Conservation (phyloP, 257 asterid genomes). For the Schizonepeta tenuifolia region DNA sequence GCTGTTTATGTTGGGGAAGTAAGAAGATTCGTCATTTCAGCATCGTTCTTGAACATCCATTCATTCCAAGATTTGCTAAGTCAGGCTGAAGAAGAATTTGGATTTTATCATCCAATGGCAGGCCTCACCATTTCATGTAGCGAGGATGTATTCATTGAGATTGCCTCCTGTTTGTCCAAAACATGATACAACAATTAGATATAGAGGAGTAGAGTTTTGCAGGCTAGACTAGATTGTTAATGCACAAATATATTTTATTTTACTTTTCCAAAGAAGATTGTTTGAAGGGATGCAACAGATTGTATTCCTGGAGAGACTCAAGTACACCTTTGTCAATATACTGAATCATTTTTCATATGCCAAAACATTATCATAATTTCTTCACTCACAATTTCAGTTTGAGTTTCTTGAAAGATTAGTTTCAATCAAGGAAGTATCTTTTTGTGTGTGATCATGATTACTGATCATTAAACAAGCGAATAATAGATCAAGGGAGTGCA, state of each 20-base stretch:
- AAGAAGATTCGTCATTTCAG: constrained; percentile 25
- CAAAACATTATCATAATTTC: background rate
- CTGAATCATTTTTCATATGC: background rate
- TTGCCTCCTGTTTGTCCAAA: constrained; percentile 20
- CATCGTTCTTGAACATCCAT: constrained; percentile 7
- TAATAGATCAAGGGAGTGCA: no score
- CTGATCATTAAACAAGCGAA: no score
- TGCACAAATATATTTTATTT: no score
- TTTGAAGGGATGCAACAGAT: no score
- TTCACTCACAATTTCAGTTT: background rate
- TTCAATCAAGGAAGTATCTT: no score
- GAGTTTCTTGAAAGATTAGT: no score
- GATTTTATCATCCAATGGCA: constrained; percentile 43
- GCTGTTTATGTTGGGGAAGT: constrained; percentile 43
- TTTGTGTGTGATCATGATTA: no score
- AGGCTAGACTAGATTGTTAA: no score
- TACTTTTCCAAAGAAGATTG: no score
- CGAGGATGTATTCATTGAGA: constrained; percentile 33
- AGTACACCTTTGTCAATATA: background rate
- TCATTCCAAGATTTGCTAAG: constrained; percentile 22
- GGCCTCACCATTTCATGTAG: constrained; percentile 51
- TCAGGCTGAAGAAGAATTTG: constrained; percentile 44
- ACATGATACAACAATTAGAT: no score
- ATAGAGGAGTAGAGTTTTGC: background rate
- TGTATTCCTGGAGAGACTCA: no score